phyloP scores from a whole-genome alignment of 345 rosid species.

The Eucalyptus coolabah region DNA sequence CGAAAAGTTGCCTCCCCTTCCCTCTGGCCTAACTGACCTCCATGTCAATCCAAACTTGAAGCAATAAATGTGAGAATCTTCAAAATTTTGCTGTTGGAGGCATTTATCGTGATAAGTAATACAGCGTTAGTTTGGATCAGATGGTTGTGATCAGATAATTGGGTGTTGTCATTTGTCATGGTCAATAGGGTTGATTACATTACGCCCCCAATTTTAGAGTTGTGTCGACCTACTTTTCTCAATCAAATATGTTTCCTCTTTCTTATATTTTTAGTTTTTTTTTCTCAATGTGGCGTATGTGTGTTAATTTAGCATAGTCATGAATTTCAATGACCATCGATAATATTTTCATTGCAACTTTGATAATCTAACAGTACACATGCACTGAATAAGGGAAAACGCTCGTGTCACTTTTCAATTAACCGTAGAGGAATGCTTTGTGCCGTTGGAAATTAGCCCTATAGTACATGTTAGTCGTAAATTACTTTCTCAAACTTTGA shows the following conservation, averaged over 20 bases:
- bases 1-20: not conserved
- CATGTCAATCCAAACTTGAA: not conserved
- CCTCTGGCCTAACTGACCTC: accelerated
- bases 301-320: not conserved
- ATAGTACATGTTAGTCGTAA: no score
- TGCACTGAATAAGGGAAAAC: no score
- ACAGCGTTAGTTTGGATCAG: not conserved
- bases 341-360: not conserved
- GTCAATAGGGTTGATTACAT: not conserved
- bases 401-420: no score
- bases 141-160: not conserved
- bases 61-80: not conserved
- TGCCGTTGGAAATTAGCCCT: no score
- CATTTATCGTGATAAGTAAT: no score
- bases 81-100: no score
- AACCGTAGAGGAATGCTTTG: no score
- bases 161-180: not conserved
- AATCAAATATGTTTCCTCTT: not conserved
- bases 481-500: no score
- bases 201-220: no score
- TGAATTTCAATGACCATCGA: no score
- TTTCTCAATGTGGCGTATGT: not conserved
- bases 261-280: not conserved
- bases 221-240: not conserved
- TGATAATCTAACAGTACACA: no score